Evolutionary conservation across 768 basidiomycete genomes (phyloP), one percentile per base, ranked within the genome.

Genomic region (Epithele typhae): DNA sequence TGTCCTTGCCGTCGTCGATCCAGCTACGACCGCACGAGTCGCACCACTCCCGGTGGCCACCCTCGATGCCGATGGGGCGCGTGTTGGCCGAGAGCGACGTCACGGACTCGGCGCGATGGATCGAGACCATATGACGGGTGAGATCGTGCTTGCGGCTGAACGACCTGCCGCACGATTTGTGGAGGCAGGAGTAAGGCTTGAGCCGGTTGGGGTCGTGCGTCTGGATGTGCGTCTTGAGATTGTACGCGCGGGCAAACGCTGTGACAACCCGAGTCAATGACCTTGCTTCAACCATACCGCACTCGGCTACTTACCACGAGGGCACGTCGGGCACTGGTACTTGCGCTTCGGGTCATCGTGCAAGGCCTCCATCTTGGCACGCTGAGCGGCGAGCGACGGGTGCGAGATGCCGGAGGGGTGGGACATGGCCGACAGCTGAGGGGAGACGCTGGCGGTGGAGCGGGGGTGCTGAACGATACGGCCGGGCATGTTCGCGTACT

Each of bases 81-180:
- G 69, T 64, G 1, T 58, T 53, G 4, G 60, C 53, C 0, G 72
- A 68, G 25, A 72, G 64, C 10, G 74, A 68, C 7, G 54, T 58
- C 36, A 69, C 61, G 48, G 68, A 59, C n/a, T 84, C 84, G 52
- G 84, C 83, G 30, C 84, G 82, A 55, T 93, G 91, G 47, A 93
- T 92, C 51, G 85, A 87, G 39, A 88, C 78, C 44, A 89, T 75
- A 64, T 97, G 93, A 34, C 93, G 84, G 11, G 90, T 90, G 7
- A 97, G 71, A 60, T 97, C 93, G 61, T 97, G 93, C 67, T 95
- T 89, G 56, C 94, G 84, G 54, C 88, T 92, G 68, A 97, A 97
- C 17, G 90, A 90, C 45, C 93, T 84, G 25, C 84, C 86, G 52
- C 93, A 97, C 2, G 82, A 78, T 35, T 78, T 73, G 66, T 95